phyloP scores from a whole-genome alignment of 2,329 filamentous ascomycete species.

The Colletotrichum tropicicola region DNA sequence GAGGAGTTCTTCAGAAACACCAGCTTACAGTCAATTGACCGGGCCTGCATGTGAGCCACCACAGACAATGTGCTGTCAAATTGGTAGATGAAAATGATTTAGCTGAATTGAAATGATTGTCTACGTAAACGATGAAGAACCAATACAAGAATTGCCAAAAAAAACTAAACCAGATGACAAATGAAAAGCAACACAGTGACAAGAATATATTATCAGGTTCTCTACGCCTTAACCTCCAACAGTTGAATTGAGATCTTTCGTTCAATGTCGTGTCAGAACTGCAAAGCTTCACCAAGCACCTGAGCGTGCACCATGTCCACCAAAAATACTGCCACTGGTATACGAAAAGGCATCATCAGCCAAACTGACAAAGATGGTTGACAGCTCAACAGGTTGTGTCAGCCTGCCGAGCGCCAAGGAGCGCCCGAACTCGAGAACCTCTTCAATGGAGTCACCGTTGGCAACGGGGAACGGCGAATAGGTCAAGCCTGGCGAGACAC shows the following conservation, averaged over 20 bases:
- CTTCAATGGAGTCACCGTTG: not conserved
- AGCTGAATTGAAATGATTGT: no score
- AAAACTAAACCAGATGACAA: no score
- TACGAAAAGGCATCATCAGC: not conserved
- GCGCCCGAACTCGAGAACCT: not conserved
- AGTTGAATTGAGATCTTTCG: no score
- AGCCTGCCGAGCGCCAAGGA: conserved; percentile 2
- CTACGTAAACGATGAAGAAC: no score
- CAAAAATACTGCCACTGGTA: not conserved
- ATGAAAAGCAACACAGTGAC: no score
- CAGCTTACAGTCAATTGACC: not conserved
- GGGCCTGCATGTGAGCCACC: no score
- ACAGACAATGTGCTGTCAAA: no score
- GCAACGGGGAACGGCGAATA: conserved; percentile 6
- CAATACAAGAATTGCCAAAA: no score
- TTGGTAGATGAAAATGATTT: no score
- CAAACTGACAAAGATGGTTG: conserved; percentile 4
- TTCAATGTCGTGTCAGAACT: no score
- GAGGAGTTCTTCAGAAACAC: not conserved
- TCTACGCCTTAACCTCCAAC: no score
- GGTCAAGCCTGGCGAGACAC: not conserved
- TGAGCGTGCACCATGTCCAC: not conserved
- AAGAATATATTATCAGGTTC: no score
- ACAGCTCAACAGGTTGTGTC: conserved; percentile 20
- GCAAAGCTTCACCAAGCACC: not conserved